These are phyloP conservation scores for Exsudoporus frostii DNA, from an alignment of 768 basidiomycete genomes.

Conservation along the genomic window DNA sequence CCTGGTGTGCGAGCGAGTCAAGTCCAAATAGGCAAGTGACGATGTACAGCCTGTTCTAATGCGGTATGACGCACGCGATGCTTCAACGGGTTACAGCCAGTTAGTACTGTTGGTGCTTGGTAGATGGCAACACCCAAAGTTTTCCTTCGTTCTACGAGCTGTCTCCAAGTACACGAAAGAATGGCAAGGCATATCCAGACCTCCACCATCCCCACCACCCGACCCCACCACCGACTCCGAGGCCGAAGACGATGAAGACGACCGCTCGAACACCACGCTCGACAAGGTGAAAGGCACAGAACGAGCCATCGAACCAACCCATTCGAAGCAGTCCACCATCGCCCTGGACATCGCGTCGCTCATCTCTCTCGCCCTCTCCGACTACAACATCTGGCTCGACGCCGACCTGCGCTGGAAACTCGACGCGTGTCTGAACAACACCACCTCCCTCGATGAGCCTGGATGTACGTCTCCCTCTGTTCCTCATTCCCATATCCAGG, in stretches of 20 bases:
- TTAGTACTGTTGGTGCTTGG: too few relatives aligned
- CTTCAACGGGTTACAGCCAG: too few relatives aligned
- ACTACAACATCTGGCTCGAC: conserved; percentile 66
- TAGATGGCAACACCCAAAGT: conserved; percentile 26
- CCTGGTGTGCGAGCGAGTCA: too few relatives aligned
- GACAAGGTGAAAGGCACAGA: conserved; percentile 28
- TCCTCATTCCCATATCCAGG: neutral
- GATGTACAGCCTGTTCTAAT: too few relatives aligned
- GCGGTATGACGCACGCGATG: too few relatives aligned
- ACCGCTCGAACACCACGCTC: neutral
- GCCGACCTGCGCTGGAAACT: conserved; percentile 50
- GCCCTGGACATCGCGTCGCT: conserved; percentile 50
- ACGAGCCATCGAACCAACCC: conserved; percentile 12
- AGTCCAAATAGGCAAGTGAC: too few relatives aligned
- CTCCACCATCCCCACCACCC: conserved; percentile 7
- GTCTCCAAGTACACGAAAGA: conserved; percentile 36
- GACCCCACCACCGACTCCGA: conserved; percentile 1
- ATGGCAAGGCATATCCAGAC: conserved; percentile 17
- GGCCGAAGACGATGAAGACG: neutral
- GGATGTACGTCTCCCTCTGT: conserved; percentile 48
- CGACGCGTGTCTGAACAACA: conserved; percentile 30
- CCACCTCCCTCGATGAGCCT: conserved; percentile 22
- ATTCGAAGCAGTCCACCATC: conserved; percentile 18
- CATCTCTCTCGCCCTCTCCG: conserved; percentile 60
- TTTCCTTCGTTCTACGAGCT: conserved; percentile 49